phyloP scores from a whole-genome alignment of 2,329 filamentous ascomycete genomes.

The Cercospora nicotianae region DNA sequence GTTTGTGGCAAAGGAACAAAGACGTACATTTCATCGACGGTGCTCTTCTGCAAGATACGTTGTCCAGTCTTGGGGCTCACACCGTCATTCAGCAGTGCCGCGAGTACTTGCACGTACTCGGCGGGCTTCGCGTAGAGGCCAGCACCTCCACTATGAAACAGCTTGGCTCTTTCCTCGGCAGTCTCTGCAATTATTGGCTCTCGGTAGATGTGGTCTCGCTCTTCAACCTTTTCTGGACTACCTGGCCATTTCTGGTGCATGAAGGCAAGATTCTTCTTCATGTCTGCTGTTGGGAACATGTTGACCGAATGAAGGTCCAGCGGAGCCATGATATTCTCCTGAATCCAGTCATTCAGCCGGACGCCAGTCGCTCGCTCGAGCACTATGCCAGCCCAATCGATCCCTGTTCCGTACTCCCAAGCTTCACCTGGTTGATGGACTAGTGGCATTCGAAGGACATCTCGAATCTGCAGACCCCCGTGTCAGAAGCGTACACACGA shows the following conservation, averaged over 20 bases:
- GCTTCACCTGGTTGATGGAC: slow-evolving; percentile 63
- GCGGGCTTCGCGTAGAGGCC: slow-evolving; percentile 60
- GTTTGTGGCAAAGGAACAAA: slow-evolving; percentile 41
- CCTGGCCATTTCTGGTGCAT: slow-evolving; percentile 57
- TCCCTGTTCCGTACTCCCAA: slow-evolving; percentile 58
- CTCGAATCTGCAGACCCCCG: slow-evolving; percentile 31
- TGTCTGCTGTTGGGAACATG: slow-evolving; percentile 58
- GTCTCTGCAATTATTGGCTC: slow-evolving; percentile 49
- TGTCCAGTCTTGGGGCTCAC: slow-evolving; percentile 57
- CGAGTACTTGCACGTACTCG: slow-evolving; percentile 64
- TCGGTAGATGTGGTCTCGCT: slow-evolving; percentile 54
- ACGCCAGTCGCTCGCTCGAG: slow-evolving; percentile 48
- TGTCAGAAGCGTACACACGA: neutral
- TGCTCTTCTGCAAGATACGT: slow-evolving; percentile 57
- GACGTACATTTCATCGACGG: slow-evolving; percentile 63
- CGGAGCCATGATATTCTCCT: slow-evolving; percentile 49
- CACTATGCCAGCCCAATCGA: slow-evolving; percentile 53
- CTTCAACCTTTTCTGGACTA: slow-evolving; percentile 24
- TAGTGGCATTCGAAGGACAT: slow-evolving; percentile 54
- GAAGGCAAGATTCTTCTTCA: slow-evolving; percentile 57
- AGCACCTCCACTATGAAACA: slow-evolving; percentile 62
- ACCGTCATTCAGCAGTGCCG: slow-evolving; percentile 64
- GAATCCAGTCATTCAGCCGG: slow-evolving; percentile 49
- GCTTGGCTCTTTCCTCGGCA: slow-evolving; percentile 45
- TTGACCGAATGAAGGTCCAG: slow-evolving; percentile 52